These are phyloP conservation scores for Ulota crispa DNA, from an alignment of 225 moss, liverwort and hornwort genomes.

Conservation along the genomic window DNA sequence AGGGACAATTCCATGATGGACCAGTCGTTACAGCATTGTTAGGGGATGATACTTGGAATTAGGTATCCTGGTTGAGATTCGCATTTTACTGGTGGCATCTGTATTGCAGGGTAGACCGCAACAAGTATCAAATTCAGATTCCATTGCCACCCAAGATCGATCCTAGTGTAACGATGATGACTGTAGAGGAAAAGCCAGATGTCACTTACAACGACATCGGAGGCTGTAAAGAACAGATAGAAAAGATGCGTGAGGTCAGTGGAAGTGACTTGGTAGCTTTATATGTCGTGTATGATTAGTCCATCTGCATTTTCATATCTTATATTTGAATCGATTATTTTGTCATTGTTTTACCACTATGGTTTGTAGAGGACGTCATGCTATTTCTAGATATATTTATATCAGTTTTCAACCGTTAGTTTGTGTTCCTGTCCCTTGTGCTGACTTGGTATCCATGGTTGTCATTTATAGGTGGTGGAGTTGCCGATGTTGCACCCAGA, in stretches of 20 bases:
- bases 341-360: background rate
- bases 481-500: constrained; percentile 89
- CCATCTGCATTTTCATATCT: background rate
- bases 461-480: constrained; percentile 70
- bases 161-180: constrained; percentile 97
- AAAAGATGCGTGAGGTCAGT: constrained; percentile 91
- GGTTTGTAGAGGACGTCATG: constrained; percentile 6
- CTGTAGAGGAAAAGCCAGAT: constrained; percentile 92
- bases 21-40: background rate
- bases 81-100: background rate
- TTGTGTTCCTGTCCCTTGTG: background rate
- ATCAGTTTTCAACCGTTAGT: background rate
- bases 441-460: background rate
- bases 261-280: background rate
- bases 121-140: constrained; percentile 96
- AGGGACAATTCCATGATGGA: background rate
- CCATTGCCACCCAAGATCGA: constrained; percentile 93
- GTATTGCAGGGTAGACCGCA: constrained; percentile 75
- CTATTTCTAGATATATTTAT: background rate
- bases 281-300: background rate
- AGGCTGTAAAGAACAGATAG: constrained; percentile 93
- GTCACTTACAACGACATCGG: constrained; percentile 95
- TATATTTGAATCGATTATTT: background rate
- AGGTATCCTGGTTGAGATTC: constrained; percentile 7
- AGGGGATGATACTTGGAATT: background rate